Evolutionary conservation across 495 filamentous ascomycete genomes (phyloP).

Genomic region (Aspergillus affinis): DNA sequence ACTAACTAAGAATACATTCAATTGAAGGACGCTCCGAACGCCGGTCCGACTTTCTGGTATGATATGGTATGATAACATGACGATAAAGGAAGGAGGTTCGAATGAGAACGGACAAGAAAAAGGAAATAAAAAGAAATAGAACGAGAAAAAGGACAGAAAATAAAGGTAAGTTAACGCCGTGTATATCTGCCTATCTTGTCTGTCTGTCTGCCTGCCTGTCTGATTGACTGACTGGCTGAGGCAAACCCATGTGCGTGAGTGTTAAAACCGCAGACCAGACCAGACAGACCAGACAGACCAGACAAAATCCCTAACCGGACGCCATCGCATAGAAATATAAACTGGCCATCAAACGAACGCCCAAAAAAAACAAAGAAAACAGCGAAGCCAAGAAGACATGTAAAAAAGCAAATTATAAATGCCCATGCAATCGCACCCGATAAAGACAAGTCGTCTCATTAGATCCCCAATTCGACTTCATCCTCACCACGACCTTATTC

Average conservation of each 20-base stretch:
- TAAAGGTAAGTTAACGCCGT: not conserved
- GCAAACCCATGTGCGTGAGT: no score
- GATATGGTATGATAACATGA: not conserved
- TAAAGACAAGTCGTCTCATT: constrained; percentile 45
- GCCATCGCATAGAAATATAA: not conserved
- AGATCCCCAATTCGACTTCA: constrained; percentile 50
- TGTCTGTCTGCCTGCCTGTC: no score
- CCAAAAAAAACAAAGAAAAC: constrained; percentile 1
- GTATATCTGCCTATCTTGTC: no score
- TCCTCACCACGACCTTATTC: constrained; percentile 42
- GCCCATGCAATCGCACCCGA: constrained; percentile 45
- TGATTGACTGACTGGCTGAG: no score
- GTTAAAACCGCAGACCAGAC: not conserved
- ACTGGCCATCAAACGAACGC: not conserved
- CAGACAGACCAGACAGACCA: not conserved
- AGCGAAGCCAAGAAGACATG: constrained; percentile 3
- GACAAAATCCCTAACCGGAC: not conserved
- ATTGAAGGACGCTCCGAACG: not conserved
- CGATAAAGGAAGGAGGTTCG: not conserved
- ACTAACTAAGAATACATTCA: no score
- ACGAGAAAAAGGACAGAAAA: not conserved
- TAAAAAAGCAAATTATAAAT: constrained; percentile 21
- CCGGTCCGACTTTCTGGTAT: not conserved
- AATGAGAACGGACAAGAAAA: not conserved
- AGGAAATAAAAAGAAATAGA: not conserved